phyloP scores from a whole-genome alignment of 2,329 filamentous ascomycete species.

The Neonectria ditissima region DNA sequence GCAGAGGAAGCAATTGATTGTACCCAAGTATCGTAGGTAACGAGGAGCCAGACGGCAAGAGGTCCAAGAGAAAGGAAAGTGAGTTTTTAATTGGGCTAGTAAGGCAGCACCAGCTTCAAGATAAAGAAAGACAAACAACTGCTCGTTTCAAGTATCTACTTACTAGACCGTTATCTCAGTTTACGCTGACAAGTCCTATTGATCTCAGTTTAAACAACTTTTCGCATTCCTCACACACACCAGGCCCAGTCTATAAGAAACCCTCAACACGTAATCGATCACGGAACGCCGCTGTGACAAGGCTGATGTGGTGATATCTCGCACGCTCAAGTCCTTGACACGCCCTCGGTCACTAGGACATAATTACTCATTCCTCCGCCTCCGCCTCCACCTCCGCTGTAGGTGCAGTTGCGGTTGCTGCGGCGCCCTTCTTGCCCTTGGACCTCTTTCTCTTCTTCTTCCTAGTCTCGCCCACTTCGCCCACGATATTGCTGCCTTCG shows the following conservation, averaged over 20 bases:
- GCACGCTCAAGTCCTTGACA: constrained; percentile 23
- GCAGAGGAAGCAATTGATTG: too few species aligned
- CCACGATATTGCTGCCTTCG: constrained; percentile 45
- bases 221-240: constrained; percentile 23
- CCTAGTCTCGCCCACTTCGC: constrained; percentile 46
- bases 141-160: not conserved
- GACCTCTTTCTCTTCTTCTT: constrained; percentile 68
- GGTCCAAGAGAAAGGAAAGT: not conserved
- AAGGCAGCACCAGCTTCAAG: too few species aligned
- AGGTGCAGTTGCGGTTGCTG: constrained; percentile 39
- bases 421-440: constrained; percentile 54
- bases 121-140: too few species aligned
- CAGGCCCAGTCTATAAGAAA: constrained; percentile 29
- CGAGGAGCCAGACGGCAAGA: not conserved
- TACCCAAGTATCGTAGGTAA: too few species aligned
- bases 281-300: constrained; percentile 41
- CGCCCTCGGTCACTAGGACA: not conserved
- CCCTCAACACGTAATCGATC: constrained; percentile 24
- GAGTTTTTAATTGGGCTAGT: too few species aligned
- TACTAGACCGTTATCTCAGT: not conserved
- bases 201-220: constrained; percentile 3
- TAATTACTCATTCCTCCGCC: constrained; percentile 39
- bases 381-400: constrained; percentile 47
- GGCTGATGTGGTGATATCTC: constrained; percentile 37
- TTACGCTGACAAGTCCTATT: not conserved